These are phyloP conservation scores for Plantago lanceolata DNA, from an alignment of 305 asterid species.

Conservation along the genomic window DNA sequence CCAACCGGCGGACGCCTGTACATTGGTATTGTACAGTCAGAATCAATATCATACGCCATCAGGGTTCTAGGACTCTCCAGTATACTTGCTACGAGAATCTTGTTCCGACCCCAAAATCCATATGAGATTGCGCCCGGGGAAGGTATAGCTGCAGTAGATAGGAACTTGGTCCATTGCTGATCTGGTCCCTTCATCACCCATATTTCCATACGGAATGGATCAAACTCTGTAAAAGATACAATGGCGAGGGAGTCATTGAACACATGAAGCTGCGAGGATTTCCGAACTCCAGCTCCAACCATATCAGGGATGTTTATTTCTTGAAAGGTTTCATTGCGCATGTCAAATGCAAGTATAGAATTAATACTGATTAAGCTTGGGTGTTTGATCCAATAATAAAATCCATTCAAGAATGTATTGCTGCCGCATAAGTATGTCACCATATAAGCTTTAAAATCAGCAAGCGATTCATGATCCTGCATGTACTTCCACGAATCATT, in stretches of 20 bases:
- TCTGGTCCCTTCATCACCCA: not conserved
- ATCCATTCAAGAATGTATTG: not conserved
- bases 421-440: not conserved
- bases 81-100: not conserved
- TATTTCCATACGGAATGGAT: not conserved
- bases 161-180: not conserved
- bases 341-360: slow-evolving; percentile 6
- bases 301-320: not conserved
- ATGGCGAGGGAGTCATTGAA: not conserved
- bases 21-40: not conserved
- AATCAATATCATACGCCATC: not conserved
- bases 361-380: no score
- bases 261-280: not conserved
- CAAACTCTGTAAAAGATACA: not conserved
- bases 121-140: not conserved
- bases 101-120: slow-evolving; percentile 3
- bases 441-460: not conserved
- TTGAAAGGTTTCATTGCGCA: slow-evolving; percentile 1
- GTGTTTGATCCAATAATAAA: not conserved
- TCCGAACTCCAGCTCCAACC: no score
- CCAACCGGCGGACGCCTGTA: no score
- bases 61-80: not conserved
- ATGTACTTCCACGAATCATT: not conserved
- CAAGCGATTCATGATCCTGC: not conserved
- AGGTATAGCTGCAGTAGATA: not conserved